phyloP scores from a whole-genome alignment of 2,329 filamentous ascomycete genomes.

The Aspergillus jensenii region DNA sequence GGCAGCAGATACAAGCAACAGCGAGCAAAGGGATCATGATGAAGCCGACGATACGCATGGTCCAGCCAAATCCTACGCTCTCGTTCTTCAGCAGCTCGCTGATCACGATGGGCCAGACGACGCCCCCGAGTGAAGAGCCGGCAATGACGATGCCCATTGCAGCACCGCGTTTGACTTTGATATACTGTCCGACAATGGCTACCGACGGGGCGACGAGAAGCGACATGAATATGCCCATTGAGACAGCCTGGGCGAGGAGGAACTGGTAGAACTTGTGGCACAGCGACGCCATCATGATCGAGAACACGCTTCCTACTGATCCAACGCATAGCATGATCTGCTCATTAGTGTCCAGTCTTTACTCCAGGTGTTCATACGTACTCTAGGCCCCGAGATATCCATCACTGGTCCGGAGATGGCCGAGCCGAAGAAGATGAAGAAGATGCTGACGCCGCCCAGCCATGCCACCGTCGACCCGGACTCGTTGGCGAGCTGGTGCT shows the following conservation, averaged over 20 bases:
- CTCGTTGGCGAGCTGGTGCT: conserved; percentile 23
- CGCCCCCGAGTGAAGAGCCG: conserved; percentile 36
- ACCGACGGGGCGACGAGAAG: conserved; percentile 31
- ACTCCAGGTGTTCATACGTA: conserved; percentile 4
- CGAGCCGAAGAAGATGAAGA: conserved; percentile 33
- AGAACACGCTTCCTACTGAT: conserved; percentile 28
- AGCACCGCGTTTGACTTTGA: conserved; percentile 28
- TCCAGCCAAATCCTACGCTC: conserved; percentile 36
- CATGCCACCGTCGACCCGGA: conserved; percentile 34
- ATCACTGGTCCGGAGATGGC: conserved; percentile 28
- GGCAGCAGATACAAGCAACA: conserved; percentile 27
- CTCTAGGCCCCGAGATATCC: conserved; percentile 33
- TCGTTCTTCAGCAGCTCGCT: conserved; percentile 27
- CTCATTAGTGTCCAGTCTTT: background rate
- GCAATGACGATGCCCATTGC: conserved; percentile 35
- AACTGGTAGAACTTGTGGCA: conserved; percentile 40
- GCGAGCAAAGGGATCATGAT: conserved; percentile 40
- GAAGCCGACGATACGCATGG: conserved; percentile 41
- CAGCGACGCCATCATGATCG: conserved; percentile 39
- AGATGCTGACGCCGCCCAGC: conserved; percentile 33
- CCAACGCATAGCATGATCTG: conserved; percentile 31
- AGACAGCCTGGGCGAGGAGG: conserved; percentile 38
- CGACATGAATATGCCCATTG: conserved; percentile 32
- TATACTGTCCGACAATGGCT: conserved; percentile 30
- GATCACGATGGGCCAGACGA: conserved; percentile 37